Base-by-base conservation (phyloP, 148 eudicot genomes). In the Dianthus caryophyllus region DNA sequence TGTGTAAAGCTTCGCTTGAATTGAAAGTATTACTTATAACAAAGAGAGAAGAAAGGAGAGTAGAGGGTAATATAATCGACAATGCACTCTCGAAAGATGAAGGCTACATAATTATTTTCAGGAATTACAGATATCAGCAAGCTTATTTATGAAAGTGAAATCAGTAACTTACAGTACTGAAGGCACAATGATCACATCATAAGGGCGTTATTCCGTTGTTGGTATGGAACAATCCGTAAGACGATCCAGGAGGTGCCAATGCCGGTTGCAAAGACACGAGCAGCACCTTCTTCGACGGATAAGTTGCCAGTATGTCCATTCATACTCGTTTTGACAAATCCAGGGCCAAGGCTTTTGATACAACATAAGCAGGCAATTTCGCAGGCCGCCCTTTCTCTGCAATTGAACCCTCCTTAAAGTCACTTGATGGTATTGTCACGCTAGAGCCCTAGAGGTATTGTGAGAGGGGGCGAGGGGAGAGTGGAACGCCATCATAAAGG, bases 311-410 rank as follows among this genome's bases (percentile, higher is more conserved):
- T 50, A 39, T 76, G 57, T 12, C 5, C 31, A 7, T 64, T 79
- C 9, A 87, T 36, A 59, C 77, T 77, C 10, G 85, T 85, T 41
- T 63, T 80, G 15, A 76, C 84, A 65, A 16, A 78, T 24, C 87
- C 87, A 24, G 85, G 87, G 59, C 82, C 77, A 20, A 85, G 64
- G n/a, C 73, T 62, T 84, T 79, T 0, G 88, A 75, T 48, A 67
- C 39, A 6, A 5, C 12, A 29, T 79, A 79, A 2, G 82, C 73
- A 27, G 82, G 20, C 14, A 71, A 1, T 14, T 11, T 16, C 4
- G 58, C 9, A 21, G 79, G 82, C 79, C 82, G 75, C 17, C 80
- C 79, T 29, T 71, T 83, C 15, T 53, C 62, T 43, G 54, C 39
- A 0, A 61, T 0, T 24, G 55, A 29, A 1, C 75, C 71, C 2